Evolutionary conservation across 495 filamentous ascomycete species (phyloP), one percentile per base, ranked within the genome.

Genomic region (Xylaria sp.): DNA sequence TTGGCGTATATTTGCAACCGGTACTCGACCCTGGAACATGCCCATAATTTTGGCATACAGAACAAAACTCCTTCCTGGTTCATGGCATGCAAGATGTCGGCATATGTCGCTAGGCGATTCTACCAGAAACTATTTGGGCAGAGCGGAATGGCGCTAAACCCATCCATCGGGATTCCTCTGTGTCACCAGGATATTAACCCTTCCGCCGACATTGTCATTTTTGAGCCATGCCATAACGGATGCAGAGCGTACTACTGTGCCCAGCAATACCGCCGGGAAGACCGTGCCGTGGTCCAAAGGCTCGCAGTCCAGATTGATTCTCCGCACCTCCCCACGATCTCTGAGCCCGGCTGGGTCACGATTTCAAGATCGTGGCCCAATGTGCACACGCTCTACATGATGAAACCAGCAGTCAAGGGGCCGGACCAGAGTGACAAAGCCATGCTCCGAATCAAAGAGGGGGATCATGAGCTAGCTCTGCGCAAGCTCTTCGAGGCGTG

Each of bases 181-280:
- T 62, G 57, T 12, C 44, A 55, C 3, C 78, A 80, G 35, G 57
- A 68, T 65, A 29, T 78, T 37, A 75, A 72, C 40, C 50, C 70
- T 35, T 2, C 50, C 0, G 48, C 44, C 17, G 78, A 80, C 65
- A 75, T 80, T 26, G 71, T 80, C 31, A 61, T 77, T 11, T 80
- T 69, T 29, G 78, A 80, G 53, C 78, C 78, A 11, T 80, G 78
- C 50, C 73, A 75, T 44, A 71, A 59, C 12, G 76, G 70, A 19
- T 80, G 78, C 61, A 71, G 78, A 64, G 78, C 68, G 26, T 73
- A 43, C 62, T 71, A 75, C 65, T 80, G 78, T 64, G 76, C 78
- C 26, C 69, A 77, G 55, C 78, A 80, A 69, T 80, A 77, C 59
- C 26, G 24, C 29, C 57, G 67, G 9, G 70, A 55, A 15, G 76